Base-by-base conservation (phyloP, 345 rosid genomes). In the Syzygium oleosum region DNA sequence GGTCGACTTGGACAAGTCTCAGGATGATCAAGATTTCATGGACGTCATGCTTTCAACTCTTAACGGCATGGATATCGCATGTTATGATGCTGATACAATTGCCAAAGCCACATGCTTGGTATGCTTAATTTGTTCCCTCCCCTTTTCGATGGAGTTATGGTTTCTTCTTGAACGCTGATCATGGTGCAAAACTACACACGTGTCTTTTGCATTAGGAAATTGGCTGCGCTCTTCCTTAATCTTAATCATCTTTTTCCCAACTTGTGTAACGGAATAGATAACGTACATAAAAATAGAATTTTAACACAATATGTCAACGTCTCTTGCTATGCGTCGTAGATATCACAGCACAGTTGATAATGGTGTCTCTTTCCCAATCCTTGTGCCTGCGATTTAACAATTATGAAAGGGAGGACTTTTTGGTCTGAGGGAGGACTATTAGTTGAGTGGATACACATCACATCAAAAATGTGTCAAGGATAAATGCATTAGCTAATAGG, bases 1-100 rank as follows among this genome's bases (percentile, higher is more conserved):
- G 21, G 2, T 49, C 41, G 27, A 61, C 56, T 14, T 23, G 6
- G 29, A 53, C 51, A 16, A 19, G 79, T 53, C n/a, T 31, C 29
- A 52, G 9, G 52, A 31, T 5, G 85, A 59, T 27, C 63, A 89
- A 31, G 91, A 90, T 78, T 90, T 90, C 51, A 87, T 89, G 87
- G 89, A 59, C 41, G 86, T 84, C 12, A n/a, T 90, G 87, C 85
- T 89, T 5, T 84, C 85, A 3, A 79, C 68, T 34, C 84, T 90
- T 51, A 84, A 89, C 31, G 86, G 73, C 12, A 68, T 10, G 17
- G 83, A 63, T 7, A 43, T 86, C 7, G 77, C 38, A 43, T 83
- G 87, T 19, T n/a, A 29, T 17, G 87, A 63, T n/a, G 53, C 52
- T 23, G 83, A 86, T 58, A 86, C 83, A 12, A 63, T 86, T 22